Conservation (phyloP, 2,329 filamentous ascomycete species). For the Phaeosphaeria sp. region DNA sequence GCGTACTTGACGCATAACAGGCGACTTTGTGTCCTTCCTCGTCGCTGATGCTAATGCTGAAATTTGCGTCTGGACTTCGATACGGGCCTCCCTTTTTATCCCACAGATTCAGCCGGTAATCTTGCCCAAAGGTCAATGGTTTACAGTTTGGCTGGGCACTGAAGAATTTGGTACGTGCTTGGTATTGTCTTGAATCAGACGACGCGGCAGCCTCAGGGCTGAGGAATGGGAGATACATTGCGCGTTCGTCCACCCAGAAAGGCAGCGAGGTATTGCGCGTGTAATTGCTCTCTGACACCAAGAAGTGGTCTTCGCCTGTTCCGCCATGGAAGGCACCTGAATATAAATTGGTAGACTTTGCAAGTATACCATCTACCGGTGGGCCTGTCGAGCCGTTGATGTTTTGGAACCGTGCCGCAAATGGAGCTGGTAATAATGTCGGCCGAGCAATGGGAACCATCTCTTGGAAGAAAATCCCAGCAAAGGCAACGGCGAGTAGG, state of each 20-base stretch:
- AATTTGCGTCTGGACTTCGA: too few relatives aligned
- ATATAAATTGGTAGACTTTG: background rate
- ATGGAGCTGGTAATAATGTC: conserved; percentile 12
- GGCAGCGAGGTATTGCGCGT: conserved; percentile 53
- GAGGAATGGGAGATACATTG: conserved; percentile 57
- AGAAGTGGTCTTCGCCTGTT: conserved; percentile 45
- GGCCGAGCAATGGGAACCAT: conserved; percentile 5
- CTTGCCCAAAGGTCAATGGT: background rate
- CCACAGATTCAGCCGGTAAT: background rate
- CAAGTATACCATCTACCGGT: background rate
- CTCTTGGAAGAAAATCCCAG: conserved; percentile 57
- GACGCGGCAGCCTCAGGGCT: background rate
- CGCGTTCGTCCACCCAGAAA: conserved; percentile 55
- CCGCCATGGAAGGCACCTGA: conserved; percentile 28
- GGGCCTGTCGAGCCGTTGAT: conserved; percentile 31
- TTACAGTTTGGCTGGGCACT: conserved; percentile 43
- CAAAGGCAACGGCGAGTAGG: conserved; percentile 58
- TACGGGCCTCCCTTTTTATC: background rate
- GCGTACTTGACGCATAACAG: too few relatives aligned
- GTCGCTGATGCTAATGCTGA: too few relatives aligned
- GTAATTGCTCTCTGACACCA: conserved; percentile 55
- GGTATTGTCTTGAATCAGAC: conserved; percentile 6
- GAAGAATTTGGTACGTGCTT: conserved; percentile 42
- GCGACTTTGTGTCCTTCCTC: background rate
- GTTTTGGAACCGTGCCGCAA: conserved; percentile 15